These are phyloP conservation scores for Mycena belliarum DNA, from an alignment of 768 basidiomycete species.

Conservation along the genomic window DNA sequence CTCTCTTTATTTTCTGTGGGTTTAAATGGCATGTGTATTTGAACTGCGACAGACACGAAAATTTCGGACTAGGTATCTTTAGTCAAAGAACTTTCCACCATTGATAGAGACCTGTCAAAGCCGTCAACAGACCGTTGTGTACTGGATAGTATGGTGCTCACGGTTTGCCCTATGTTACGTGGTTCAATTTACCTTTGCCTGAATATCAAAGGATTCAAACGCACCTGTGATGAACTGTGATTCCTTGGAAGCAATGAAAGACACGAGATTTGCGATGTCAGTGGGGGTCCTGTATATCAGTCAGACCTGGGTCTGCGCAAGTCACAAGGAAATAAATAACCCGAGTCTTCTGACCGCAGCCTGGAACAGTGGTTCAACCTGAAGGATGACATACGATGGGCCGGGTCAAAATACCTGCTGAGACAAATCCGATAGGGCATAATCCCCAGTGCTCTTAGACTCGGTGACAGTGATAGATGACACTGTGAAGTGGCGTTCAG, in stretches of 20 bases:
- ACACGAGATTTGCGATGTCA: conserved; percentile 29
- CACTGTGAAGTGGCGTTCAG: not conserved
- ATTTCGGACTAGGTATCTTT: not conserved
- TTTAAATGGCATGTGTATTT: too few species aligned
- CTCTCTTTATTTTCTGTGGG: too few species aligned
- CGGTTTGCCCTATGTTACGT: not conserved
- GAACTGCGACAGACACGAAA: too few species aligned
- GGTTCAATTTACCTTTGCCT: not conserved
- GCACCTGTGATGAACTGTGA: conserved; percentile 25
- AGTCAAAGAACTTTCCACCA: too few species aligned
- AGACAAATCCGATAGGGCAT: not conserved
- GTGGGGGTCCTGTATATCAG: not conserved
- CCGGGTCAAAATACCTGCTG: not conserved
- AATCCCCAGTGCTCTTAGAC: not conserved
- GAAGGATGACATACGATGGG: too few species aligned
- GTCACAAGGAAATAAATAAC: too few species aligned
- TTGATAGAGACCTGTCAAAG: not conserved
- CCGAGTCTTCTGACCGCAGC: not conserved
- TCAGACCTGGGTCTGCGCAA: too few species aligned
- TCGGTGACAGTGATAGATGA: not conserved
- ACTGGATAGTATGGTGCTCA: not conserved
- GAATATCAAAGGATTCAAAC: not conserved
- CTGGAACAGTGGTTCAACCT: too few species aligned
- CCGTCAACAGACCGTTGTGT: not conserved
- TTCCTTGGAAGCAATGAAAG: conserved; percentile 33